A percentile compares a stretch with the other conserved stretches of the same genome.
Conservation (phyloP, 495 filamentous ascomycete species). For the Recurvomyces mirabilis region DNA sequence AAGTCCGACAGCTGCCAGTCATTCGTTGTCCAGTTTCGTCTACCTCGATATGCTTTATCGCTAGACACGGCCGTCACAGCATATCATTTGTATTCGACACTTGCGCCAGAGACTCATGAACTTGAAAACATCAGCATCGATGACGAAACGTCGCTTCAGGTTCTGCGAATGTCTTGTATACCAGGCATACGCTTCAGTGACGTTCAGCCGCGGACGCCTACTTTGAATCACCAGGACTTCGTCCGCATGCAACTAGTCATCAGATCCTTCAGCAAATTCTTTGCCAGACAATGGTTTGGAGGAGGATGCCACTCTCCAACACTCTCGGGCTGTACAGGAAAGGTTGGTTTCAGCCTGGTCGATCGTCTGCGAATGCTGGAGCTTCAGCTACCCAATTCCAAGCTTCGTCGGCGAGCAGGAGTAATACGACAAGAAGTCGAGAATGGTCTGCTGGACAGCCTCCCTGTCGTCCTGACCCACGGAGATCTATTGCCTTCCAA, state of each 20-base stretch:
- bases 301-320: not conserved
- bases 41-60: constrained; percentile 34
- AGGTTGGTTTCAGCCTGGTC: constrained; percentile 21
- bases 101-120: constrained; percentile 1
- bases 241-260: not conserved
- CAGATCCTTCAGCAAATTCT: not conserved
- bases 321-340: constrained; percentile 8
- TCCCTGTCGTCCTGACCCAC: constrained; percentile 43
- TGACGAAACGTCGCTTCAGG: not conserved
- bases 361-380: constrained; percentile 30
- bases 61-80: constrained; percentile 32
- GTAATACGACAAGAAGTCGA: constrained; percentile 27
- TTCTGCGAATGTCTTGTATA: not conserved
- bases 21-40: constrained; percentile 42
- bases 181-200: constrained; percentile 1
- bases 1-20: constrained; percentile 14
- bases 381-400: constrained; percentile 30
- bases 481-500: constrained; percentile 46
- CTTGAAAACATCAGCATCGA: not conserved
- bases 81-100: constrained; percentile 27
- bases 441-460: constrained; percentile 26
- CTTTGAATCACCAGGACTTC: not conserved
- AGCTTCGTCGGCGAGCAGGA: constrained; percentile 24
- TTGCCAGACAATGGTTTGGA: constrained; percentile 1
- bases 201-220: not conserved